Evolutionary conservation across 257 asterid genomes (phyloP).

Genomic region (Linderniella brevidens): DNA sequence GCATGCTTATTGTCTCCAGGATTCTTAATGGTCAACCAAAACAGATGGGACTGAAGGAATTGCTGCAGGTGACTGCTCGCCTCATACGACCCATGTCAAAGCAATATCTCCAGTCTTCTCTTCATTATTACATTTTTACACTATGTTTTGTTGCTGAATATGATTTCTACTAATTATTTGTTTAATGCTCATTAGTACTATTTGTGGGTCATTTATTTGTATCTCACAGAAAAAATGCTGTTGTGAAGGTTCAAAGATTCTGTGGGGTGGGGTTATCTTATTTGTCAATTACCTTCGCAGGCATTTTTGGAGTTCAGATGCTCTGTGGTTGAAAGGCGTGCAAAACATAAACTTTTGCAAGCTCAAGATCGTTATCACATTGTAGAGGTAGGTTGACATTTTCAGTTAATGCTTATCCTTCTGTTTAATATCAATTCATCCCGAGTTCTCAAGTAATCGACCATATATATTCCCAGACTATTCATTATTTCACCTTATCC

Average conservation of each 20-base stretch:
- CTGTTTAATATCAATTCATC: background rate
- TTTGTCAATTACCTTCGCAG: slow-evolving; percentile 21
- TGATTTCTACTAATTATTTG: too few species aligned
- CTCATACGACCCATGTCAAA: background rate
- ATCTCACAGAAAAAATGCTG: too few species aligned
- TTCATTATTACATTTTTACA: too few species aligned
- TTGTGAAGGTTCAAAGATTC: too few species aligned
- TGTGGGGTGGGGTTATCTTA: too few species aligned
- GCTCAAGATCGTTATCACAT: slow-evolving; percentile 86
- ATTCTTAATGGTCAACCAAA: slow-evolving; percentile 92
- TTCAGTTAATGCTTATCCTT: background rate
- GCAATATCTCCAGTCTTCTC: too few species aligned
- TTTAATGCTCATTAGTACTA: too few species aligned
- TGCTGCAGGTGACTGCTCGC: slow-evolving; percentile 73
- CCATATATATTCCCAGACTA: too few species aligned
- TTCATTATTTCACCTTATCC: background rate
- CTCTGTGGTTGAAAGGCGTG: slow-evolving; percentile 87
- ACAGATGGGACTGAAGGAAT: slow-evolving; percentile 84
- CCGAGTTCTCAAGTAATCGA: background rate
- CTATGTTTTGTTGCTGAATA: too few species aligned
- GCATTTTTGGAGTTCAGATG: slow-evolving; percentile 90
- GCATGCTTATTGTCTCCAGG: slow-evolving; percentile 25
- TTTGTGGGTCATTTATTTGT: too few species aligned
- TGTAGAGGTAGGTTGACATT: slow-evolving; percentile 51
- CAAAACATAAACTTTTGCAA: slow-evolving; percentile 60